Percentiles rank a stretch among this genome's conserved stretches.
Evolutionary conservation across 805 yeast species (phyloP).

Genomic region (Tetrapisispora arboricola): DNA sequence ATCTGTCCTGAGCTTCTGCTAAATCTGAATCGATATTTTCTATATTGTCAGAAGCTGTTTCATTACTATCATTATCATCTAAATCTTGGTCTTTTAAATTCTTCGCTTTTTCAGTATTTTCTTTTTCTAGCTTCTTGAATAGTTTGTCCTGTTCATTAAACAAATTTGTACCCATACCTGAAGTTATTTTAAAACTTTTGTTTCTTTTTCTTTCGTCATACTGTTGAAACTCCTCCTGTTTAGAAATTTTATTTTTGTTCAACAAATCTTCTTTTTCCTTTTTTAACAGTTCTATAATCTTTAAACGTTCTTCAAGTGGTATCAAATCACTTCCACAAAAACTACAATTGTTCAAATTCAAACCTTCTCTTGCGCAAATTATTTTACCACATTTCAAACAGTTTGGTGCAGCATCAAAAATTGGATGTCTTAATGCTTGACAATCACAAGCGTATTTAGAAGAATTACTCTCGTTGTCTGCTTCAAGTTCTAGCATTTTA

Average conservation of each 20-base stretch:
- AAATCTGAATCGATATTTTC: conserved; percentile 37
- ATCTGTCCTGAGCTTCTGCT: conserved; percentile 56
- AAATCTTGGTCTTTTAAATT: conserved; percentile 19
- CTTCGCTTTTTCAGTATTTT: conserved; percentile 28
- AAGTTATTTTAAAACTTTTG: conserved; percentile 40
- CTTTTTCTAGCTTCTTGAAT: conserved; percentile 49
- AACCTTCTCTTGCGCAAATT: conserved; percentile 80
- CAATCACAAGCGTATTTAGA: conserved; percentile 51
- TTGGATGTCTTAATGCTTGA: conserved; percentile 79
- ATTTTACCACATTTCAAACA: conserved; percentile 92
- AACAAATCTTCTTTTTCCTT: conserved; percentile 41
- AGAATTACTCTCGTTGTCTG: conserved; percentile 11
- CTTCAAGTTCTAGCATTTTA: conserved; percentile 38
- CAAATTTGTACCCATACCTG: conserved; percentile 54
- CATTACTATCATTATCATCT: conserved; percentile 28
- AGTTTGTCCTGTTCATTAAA: conserved; percentile 60
- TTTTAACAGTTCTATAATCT: conserved; percentile 43
- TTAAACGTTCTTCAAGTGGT: conserved; percentile 47
- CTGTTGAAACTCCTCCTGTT: conserved; percentile 9
- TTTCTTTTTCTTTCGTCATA: conserved; percentile 27
- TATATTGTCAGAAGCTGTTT: conserved; percentile 17
- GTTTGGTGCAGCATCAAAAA: conserved; percentile 85
- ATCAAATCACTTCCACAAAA: conserved; percentile 66
- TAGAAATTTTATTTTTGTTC: conserved; percentile 12
- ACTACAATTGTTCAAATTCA: conserved; percentile 67